phyloP scores from a whole-genome alignment of 2,329 filamentous ascomycete species.

The Penicillium sp. region DNA sequence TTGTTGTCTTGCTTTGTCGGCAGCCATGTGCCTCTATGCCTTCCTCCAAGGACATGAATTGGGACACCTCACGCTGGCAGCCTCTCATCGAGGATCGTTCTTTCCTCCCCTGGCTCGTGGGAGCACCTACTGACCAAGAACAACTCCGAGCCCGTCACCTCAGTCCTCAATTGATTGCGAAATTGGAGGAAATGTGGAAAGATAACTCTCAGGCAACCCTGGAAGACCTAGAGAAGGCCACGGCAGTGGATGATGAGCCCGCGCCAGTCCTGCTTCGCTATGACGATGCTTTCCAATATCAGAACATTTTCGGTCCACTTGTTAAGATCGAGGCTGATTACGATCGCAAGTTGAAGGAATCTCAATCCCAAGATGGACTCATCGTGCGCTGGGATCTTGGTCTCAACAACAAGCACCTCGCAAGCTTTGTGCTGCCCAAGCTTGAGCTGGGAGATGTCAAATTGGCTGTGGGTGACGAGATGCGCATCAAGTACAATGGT shows the following conservation, averaged over 20 bases:
- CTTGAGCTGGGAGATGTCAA: constrained; percentile 98
- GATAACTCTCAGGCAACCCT: constrained; percentile 87
- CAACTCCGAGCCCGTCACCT: constrained; percentile 92
- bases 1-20: constrained; percentile 92
- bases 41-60: constrained; percentile 99
- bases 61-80: constrained; percentile 97
- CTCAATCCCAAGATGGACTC: constrained; percentile 94
- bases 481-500: constrained; percentile 94
- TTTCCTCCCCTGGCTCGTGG: constrained; percentile 91
- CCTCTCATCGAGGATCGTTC: constrained; percentile 95
- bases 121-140: constrained; percentile 85
- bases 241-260: constrained; percentile 91
- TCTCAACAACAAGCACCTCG: constrained; percentile 94
- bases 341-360: constrained; percentile 97
- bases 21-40: constrained; percentile 94
- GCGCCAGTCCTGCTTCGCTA: constrained; percentile 89
- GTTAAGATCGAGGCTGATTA: constrained; percentile 99
- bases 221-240: constrained; percentile 85
- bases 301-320: constrained; percentile 95
- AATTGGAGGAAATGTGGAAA: constrained; percentile 98
- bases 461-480: constrained; percentile 94
- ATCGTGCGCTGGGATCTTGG: constrained; percentile 93
- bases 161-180: constrained; percentile 90
- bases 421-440: constrained; percentile 93
- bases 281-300: constrained; percentile 96